Conservation (phyloP, 225 moss, liverwort and hornwort genomes). For the Neckera pumila region DNA sequence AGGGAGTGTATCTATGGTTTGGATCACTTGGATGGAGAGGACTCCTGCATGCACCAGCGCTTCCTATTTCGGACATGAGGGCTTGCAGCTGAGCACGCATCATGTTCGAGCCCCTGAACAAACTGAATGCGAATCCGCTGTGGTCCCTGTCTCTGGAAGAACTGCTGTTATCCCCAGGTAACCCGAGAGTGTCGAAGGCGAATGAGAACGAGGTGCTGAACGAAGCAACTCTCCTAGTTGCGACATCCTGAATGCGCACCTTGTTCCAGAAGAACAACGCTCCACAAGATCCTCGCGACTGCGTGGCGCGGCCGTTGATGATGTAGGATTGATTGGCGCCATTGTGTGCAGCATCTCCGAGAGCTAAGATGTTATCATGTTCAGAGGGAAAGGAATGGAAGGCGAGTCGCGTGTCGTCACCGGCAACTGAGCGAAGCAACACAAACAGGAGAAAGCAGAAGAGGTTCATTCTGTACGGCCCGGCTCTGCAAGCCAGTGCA, state of each 20-base stretch:
- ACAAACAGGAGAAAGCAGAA: not conserved
- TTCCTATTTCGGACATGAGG: not conserved
- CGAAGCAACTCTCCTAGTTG: not conserved
- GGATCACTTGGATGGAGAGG: not conserved
- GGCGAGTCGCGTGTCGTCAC: not conserved
- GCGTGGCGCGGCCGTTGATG: not conserved
- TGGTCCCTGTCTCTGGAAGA: not conserved
- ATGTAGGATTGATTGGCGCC: not conserved
- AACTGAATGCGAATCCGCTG: not conserved
- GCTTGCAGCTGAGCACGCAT: not conserved
- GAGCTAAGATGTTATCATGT: not conserved
- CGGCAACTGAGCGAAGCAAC: not conserved
- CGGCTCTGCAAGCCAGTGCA: not conserved
- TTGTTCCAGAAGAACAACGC: not conserved
- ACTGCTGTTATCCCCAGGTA: not conserved
- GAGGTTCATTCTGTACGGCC: not conserved
- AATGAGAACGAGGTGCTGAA: not conserved
- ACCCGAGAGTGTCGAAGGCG: not conserved
- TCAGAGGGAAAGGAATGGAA: not conserved
- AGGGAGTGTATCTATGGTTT: not conserved
- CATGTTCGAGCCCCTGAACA: not conserved
- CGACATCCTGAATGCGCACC: not conserved
- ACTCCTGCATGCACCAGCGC: not conserved
- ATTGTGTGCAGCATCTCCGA: not conserved
- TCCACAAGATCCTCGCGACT: not conserved